Base-by-base conservation (phyloP, 305 asterid species). In the Withania somnifera region DNA sequence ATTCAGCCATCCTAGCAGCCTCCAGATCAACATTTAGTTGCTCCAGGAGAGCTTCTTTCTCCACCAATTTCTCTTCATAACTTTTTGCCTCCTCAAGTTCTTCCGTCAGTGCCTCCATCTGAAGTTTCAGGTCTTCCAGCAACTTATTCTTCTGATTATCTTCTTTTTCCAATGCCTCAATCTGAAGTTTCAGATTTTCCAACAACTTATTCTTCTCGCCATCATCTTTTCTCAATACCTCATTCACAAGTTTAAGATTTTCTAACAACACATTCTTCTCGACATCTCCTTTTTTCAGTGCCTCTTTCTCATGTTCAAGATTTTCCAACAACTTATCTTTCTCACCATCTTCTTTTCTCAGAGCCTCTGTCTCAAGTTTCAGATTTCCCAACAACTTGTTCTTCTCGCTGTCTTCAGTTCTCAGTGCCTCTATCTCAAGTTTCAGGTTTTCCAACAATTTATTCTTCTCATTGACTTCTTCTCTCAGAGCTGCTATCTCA, bases 1-100 rank as follows among this genome's bases (percentile, higher is more conserved):
- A 96, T 83, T 92, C 97, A 8, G 97, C 95, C 92, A 92, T 87
- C 85, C 89, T 91, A n/a, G 98, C 92, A 78, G 99, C 97, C 91
- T 94, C 99, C 77, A 96, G 85, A 81, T 96, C 97, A 14, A 92
- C 97, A 85, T 86, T 94, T 69, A 93, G 94, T 87, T 96, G 93
- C 88, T 96, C 98, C 13, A 96, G 51, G 73, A 87, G 60, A 57
- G 86, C 90, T 86, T 96, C 99, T 80, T 89, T 91, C 52, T 92
- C 98, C 57, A 84, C 89, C 86, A 94, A 83, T 63, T 84, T 90
- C 84, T 85, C 89, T 90, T 91, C 89, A 24, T 86, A 83, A 69
- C 40, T 26, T 82, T 90, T 92, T 53, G 93, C 89, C 82, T 89
- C 86, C 82, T 87, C 89, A 60, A 93, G 93, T 73, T 93, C 93